These are phyloP conservation scores for Tetragonia tetragonoides DNA, from an alignment of 148 eudicot species.

Conservation along the genomic window DNA sequence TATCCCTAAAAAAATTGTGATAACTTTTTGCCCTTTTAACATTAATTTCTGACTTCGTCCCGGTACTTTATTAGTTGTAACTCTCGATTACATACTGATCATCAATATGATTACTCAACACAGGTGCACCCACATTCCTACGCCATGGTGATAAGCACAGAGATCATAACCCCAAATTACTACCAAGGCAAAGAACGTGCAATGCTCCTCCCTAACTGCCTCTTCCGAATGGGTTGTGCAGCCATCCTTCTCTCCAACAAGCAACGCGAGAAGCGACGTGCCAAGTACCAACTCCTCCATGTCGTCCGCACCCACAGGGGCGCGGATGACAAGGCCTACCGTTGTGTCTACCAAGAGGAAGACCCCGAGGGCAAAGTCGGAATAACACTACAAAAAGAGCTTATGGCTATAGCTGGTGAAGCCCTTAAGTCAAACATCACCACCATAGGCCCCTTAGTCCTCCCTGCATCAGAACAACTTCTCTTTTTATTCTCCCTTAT, in stretches of 20 bases:
- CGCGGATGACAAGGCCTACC: slow-evolving; percentile 54
- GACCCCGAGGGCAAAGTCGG: slow-evolving; percentile 62
- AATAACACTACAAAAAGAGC: slow-evolving; percentile 55
- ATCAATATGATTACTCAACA: no score
- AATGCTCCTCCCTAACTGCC: slow-evolving; percentile 70
- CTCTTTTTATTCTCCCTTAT: slow-evolving; percentile 59
- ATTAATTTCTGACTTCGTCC: no score
- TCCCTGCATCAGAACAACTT: slow-evolving; percentile 69
- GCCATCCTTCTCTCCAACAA: slow-evolving; percentile 34
- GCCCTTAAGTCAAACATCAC: slow-evolving; percentile 71
- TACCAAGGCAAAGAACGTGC: slow-evolving; percentile 69
- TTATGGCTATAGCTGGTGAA: slow-evolving; percentile 72
- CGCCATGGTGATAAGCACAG: slow-evolving; percentile 67
- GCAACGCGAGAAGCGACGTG: slow-evolving; percentile 17
- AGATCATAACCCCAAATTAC: slow-evolving; percentile 69
- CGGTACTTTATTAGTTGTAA: no score
- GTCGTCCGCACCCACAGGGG: slow-evolving; percentile 76
- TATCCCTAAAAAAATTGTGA: no score
- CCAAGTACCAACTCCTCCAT: slow-evolving; percentile 45
- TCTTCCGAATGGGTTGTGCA: slow-evolving; percentile 60
- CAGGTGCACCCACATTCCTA: slow-evolving; percentile 50
- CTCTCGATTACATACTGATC: no score
- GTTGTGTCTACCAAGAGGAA: slow-evolving; percentile 58
- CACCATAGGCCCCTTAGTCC: slow-evolving; percentile 64
- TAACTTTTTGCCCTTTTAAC: no score